Evolutionary conservation across 306 rosid genomes (phyloP).

Genomic region (Castanea mollissima): DNA sequence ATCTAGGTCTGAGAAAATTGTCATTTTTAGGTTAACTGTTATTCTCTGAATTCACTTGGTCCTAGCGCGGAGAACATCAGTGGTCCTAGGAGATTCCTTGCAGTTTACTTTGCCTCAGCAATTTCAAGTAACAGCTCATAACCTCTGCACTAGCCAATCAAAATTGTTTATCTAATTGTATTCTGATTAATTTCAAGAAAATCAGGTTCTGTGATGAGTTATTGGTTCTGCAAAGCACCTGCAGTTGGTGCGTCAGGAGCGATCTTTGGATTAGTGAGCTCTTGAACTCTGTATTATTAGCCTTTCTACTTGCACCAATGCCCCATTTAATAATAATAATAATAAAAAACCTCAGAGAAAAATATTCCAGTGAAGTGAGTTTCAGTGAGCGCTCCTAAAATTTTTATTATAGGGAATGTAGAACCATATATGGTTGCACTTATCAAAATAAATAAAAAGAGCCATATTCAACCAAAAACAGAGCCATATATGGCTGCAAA

Average conservation of each 20-base stretch:
- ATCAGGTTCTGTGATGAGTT: constrained; percentile 91
- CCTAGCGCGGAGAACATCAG: constrained; percentile 79
- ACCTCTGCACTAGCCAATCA: constrained; percentile 45
- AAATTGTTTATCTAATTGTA: constrained; percentile 37
- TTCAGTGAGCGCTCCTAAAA: neutral
- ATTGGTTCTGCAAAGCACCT: constrained; percentile 67
- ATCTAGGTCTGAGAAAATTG: constrained; percentile 1
- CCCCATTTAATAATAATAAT: no score
- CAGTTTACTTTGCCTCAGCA: constrained; percentile 75
- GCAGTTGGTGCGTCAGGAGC: constrained; percentile 96
- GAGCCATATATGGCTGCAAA: neutral
- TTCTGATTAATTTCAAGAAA: constrained; percentile 62
- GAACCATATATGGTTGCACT: neutral
- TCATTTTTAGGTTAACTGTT: constrained; percentile 69
- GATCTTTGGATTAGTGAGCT: constrained; percentile 81
- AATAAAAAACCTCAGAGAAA: neutral
- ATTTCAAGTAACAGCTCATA: constrained; percentile 76
- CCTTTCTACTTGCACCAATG: neutral
- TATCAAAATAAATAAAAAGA: no score
- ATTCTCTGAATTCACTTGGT: constrained; percentile 79
- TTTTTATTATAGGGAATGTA: neutral
- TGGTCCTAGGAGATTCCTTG: constrained; percentile 76
- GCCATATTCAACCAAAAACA: no score
- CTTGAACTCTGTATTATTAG: neutral
- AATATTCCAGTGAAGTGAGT: neutral